These are phyloP conservation scores for Zygosaccharomyces pseudorouxii DNA, from an alignment of 805 yeast genomes.

Conservation along the genomic window DNA sequence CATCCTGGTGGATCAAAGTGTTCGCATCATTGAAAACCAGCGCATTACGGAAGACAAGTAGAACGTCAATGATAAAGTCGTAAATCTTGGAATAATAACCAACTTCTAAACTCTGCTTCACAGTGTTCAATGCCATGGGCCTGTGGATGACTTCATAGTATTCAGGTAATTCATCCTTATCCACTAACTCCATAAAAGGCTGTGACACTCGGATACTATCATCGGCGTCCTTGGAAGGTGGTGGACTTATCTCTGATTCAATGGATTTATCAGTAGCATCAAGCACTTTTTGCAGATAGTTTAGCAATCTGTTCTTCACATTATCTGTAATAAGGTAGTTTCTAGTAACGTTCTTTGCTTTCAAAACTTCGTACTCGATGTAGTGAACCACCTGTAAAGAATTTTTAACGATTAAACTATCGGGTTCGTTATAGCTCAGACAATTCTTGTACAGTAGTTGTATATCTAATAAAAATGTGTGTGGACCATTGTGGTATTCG, in stretches of 20 bases:
- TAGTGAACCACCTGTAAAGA: conserved; percentile 53
- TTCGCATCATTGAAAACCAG: conserved; percentile 69
- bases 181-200: conserved; percentile 73
- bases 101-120: conserved; percentile 48
- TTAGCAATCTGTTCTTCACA: conserved; percentile 21
- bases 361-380: conserved; percentile 48
- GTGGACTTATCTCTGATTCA: conserved; percentile 16
- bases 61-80: conserved; percentile 54
- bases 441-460: conserved; percentile 69
- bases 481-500: conserved; percentile 27
- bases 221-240: conserved; percentile 20
- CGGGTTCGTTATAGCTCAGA: conserved; percentile 61
- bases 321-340: conserved; percentile 29
- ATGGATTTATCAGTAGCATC: conserved; percentile 29
- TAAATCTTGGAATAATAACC: conserved; percentile 53
- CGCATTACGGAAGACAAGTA: conserved; percentile 73
- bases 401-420: conserved; percentile 61
- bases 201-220: conserved; percentile 44
- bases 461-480: conserved; percentile 54
- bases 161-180: conserved; percentile 68
- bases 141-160: conserved; percentile 66
- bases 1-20: conserved; percentile 67
- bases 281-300: conserved; percentile 24
- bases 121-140: conserved; percentile 68
- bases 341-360: conserved; percentile 35